Evolutionary conservation across 805 yeast genomes (phyloP), one percentile per base, ranked within the genome.

Genomic region (Komagataella populi): DNA sequence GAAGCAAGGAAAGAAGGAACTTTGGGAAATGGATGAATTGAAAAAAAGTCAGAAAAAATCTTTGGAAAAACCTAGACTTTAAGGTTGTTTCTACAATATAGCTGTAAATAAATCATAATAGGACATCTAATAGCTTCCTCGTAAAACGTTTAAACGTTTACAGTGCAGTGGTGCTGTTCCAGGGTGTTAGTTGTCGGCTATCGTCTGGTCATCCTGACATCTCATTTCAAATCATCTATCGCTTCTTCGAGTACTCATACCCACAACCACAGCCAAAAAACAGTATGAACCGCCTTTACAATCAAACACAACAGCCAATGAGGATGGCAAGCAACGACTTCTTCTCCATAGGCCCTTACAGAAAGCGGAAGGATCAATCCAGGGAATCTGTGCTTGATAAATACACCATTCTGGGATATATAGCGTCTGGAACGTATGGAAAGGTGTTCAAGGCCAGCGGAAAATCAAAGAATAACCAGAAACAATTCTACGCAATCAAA

Each of bases 341-440:
- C 23, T 76, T 78, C 59, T 71, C 83, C 0, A 70, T 80, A 23
- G 77, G 71, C 0, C 81, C 83, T 0, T 84, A 84, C 61, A 76
- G 78, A 56, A 66, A 70, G 20, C 71, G 91, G 45, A 77, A 78
- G 60, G 96, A 88, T 61, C 65, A 75, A 23, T 67, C 77, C 12
- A 68, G 96, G 50, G 73, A 78, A 30, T 81, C 86, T 2, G 96
- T 93, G 3, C 68, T 88, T n/a, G 83, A 84, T 50, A 84, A 83
- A 58, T 93, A 90, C 66, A 90, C 84, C 55, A 84, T 93, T 54
- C 68, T 89, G 16, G 99, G 99, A 0, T 93, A 93, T 66, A 93
- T 93, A 53, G 99, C 99, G 1, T 96, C 99, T 0, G 99, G 99
- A 45, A 93, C 99, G 0, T 93, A 93, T 65, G 99, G 99, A 53